These are phyloP conservation scores for Pleurotus giganteus DNA, from an alignment of 768 basidiomycete species.

Conservation along the genomic window DNA sequence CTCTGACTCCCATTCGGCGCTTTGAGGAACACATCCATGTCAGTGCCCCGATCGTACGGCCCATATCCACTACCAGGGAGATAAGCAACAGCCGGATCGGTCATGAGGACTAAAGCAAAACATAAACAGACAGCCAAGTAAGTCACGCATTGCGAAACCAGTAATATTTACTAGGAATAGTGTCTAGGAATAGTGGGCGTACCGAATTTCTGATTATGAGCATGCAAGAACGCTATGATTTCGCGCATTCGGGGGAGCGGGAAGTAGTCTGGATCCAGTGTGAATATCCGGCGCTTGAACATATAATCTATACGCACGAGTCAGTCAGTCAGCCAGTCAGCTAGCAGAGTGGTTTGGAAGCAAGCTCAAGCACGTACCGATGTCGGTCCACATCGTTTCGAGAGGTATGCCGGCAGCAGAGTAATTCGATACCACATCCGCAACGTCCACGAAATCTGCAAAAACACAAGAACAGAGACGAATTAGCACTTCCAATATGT, in stretches of 20 bases:
- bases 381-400: constrained; percentile 82
- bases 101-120: constrained; percentile 58
- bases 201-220: constrained; percentile 59
- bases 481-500: too few relatives aligned
- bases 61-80: constrained; percentile 45
- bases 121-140: too few relatives aligned
- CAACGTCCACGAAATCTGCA: constrained; percentile 60
- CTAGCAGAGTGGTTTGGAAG: too few relatives aligned
- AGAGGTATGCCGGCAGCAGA: constrained; percentile 60
- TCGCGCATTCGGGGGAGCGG: constrained; percentile 62
- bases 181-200: constrained; percentile 15
- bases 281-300: constrained; percentile 65
- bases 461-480: background rate
- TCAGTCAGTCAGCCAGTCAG: too few relatives aligned
- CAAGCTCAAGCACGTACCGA: constrained; percentile 35
- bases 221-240: constrained; percentile 60
- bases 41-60: constrained; percentile 53
- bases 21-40: constrained; percentile 59
- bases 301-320: constrained; percentile 54
- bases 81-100: constrained; percentile 66
- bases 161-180: too few relatives aligned
- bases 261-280: constrained; percentile 66
- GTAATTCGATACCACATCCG: constrained; percentile 60
- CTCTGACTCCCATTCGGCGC: constrained; percentile 57
- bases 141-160: too few relatives aligned